Base-by-base conservation (phyloP, 2,329 filamentous ascomycete species). In the Colletotrichum endophyticum region DNA sequence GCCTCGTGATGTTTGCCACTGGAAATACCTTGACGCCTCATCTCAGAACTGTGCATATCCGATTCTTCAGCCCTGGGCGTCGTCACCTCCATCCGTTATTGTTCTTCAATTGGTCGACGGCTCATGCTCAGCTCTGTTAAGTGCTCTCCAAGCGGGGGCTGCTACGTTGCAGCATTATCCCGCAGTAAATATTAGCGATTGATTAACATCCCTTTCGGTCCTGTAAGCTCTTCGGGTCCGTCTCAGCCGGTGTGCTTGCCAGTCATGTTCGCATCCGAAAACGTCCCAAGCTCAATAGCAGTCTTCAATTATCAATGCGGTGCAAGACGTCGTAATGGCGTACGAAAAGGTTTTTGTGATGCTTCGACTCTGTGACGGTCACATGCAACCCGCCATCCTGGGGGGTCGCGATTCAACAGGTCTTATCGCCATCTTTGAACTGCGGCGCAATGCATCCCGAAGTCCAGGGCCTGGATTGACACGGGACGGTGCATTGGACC, bases 381-480 rank as follows among this genome's bases (percentile, higher is more conserved):
- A 62, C 68, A 63, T 70, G 68, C 68, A 22, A n/a, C 44, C 66
- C 30, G 32, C 28, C 28, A 16, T 15, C 66, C 16, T 25, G n/a
- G n/a, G 44, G 34, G 44, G n/a, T 6, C 66, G 15, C 44, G 44
- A 56, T 28, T 68, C 66, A 49, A 2, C 53, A 44, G 5, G 25
- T 32, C 57, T 22, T 28, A n/a, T 67, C 73, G 57, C 66, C 57
- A 16, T 28, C 28, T 69, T 64, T 8, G 57, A 44, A 53, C 73
- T 30, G 57, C 73, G 73, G 73, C 70, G 70, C 70, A 59, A 69
- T 64, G 57, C 34, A 53, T 57, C 30, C 73, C 63, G 73, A 73
- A 30, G 39, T 66, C 9, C 59, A 66, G 32, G 66, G 30, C 27
- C 32, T 39, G 36, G 13, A 64, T 44, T 70, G 56, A 16, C 22